These are phyloP conservation scores for Alternaria arborescens DNA, from an alignment of 2,329 filamentous ascomycete genomes.

Conservation along the genomic window DNA sequence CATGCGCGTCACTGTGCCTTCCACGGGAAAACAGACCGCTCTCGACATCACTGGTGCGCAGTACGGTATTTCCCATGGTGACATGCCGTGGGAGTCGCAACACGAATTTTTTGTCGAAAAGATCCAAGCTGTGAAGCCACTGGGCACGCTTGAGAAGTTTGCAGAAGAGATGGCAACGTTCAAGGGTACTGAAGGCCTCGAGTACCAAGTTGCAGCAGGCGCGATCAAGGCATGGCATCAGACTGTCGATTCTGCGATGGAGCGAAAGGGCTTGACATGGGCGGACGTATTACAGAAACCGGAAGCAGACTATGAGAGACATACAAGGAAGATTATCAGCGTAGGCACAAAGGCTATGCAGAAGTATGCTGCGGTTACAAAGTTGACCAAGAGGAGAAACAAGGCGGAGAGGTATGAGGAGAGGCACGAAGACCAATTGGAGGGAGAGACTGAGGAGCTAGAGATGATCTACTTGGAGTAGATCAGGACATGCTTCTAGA, in stretches of 20 bases:
- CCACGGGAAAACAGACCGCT: slow-evolving; percentile 9
- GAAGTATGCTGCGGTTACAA: background rate
- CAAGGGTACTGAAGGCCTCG: slow-evolving; percentile 5
- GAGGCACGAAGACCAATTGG: slow-evolving; percentile 7
- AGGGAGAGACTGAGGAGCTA: slow-evolving; percentile 1
- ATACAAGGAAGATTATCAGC: slow-evolving; percentile 7
- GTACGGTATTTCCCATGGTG: slow-evolving; percentile 1
- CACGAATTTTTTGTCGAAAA: background rate
- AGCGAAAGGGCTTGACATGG: slow-evolving; percentile 8
- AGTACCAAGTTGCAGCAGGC: background rate
- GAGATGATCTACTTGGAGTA: background rate
- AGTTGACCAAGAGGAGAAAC: slow-evolving; percentile 10
- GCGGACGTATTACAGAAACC: background rate
- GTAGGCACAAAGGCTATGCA: slow-evolving; percentile 10
- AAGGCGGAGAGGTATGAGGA: slow-evolving; percentile 16
- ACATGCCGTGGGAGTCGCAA: background rate
- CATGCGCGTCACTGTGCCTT: slow-evolving; percentile 6
- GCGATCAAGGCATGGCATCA: slow-evolving; percentile 11
- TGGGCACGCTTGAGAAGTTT: slow-evolving; percentile 5
- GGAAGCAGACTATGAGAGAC: slow-evolving; percentile 1
- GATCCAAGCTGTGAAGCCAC: background rate
- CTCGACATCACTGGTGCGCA: slow-evolving; percentile 11
- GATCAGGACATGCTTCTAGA: background rate
- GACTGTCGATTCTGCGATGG: slow-evolving; percentile 7
- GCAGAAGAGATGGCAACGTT: background rate